phyloP scores from a whole-genome alignment of 345 rosid species.

The Excoecaria agallocha region DNA sequence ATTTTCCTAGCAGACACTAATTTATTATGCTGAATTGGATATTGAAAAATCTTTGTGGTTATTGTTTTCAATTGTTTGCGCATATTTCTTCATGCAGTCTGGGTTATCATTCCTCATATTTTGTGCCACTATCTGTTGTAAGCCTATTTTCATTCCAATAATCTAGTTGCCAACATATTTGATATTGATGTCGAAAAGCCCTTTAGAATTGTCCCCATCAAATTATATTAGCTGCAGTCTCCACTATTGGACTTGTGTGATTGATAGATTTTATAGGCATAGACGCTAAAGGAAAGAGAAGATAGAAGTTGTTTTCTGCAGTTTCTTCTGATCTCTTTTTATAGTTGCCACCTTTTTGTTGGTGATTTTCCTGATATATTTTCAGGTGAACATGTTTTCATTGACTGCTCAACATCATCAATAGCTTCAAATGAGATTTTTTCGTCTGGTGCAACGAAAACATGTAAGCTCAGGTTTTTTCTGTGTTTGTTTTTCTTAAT shows the following conservation, averaged over 20 bases:
- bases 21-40: not conserved
- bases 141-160: too few relatives aligned
- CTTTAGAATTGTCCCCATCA: not conserved
- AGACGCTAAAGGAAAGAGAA: not conserved
- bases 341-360: not conserved
- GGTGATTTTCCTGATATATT: not conserved
- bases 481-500: conserved; percentile 16
- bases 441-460: conserved; percentile 60
- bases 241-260: not conserved
- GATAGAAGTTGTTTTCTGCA: not conserved
- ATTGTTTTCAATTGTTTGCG: too few relatives aligned
- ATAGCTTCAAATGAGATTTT: conserved; percentile 66
- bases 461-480: conserved; percentile 48
- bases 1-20: not conserved
- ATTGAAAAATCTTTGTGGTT: not conserved
- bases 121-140: too few relatives aligned
- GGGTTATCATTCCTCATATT: too few relatives aligned
- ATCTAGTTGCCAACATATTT: too few relatives aligned
- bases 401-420: conserved; percentile 62
- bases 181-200: not conserved
- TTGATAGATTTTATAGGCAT: not conserved
- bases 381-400: conserved; percentile 82
- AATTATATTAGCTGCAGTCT: not conserved
- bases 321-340: not conserved
- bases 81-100: too few relatives aligned